Conservation (phyloP, 169 alveolate genomes). For the Pseudocohnilembus persalinus region DNA sequence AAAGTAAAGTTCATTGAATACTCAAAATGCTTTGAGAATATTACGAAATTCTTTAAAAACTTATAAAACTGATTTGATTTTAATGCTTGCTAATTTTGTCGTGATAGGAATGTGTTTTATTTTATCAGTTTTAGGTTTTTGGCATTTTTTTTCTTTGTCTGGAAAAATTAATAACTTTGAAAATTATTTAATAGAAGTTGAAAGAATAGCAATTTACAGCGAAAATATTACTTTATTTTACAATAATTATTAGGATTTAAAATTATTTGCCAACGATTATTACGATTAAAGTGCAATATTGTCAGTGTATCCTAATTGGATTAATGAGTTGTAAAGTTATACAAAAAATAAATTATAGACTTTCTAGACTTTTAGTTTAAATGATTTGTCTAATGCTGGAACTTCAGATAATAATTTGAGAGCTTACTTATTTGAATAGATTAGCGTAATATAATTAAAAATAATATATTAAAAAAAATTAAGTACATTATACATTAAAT, state of each 20-base stretch:
- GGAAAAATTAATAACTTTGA: not conserved
- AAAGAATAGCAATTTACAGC: not conserved
- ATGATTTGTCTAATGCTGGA: conserved; percentile 11
- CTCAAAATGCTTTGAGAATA: conserved; percentile 17
- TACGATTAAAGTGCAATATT: not conserved
- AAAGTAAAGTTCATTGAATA: not conserved
- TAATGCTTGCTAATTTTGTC: not conserved
- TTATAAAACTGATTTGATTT: not conserved
- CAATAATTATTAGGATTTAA: conserved; percentile 9
- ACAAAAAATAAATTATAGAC: not conserved
- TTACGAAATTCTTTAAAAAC: conserved; percentile 7
- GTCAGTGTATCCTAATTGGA: not conserved
- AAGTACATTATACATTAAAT: no score
- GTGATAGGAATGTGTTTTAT: conserved; percentile 1
- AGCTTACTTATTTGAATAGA: conserved; percentile 8
- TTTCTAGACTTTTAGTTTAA: not conserved
- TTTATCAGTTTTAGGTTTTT: not conserved
- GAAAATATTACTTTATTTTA: not conserved
- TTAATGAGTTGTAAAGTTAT: not conserved
- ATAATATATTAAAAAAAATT: no score
- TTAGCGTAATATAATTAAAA: not conserved
- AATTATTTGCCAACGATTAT: not conserved
- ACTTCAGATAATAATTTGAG: conserved; percentile 11
- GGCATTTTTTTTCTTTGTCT: not conserved
- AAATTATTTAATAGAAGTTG: not conserved